These are phyloP conservation scores for Chaetomidium leptoderma DNA, from an alignment of 495 filamentous ascomycete species.

Conservation along the genomic window DNA sequence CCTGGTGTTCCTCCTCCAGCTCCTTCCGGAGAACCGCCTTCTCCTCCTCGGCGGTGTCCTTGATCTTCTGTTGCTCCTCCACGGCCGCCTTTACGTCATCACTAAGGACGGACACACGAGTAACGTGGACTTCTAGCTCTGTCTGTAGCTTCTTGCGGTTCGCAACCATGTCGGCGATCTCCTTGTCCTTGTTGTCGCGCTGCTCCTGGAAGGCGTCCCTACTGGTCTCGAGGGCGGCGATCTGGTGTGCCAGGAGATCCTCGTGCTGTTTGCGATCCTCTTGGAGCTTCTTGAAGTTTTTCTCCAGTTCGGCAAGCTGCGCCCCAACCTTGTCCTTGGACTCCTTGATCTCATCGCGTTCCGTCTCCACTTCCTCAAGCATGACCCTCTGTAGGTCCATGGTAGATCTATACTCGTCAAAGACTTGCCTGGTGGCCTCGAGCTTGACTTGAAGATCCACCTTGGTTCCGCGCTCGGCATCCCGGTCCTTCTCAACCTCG, in stretches of 20 bases:
- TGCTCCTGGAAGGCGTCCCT: constrained; percentile 36
- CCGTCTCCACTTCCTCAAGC: constrained; percentile 39
- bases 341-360: constrained; percentile 35
- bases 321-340: constrained; percentile 31
- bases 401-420: constrained; percentile 38
- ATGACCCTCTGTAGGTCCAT: constrained; percentile 36
- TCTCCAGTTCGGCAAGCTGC: constrained; percentile 31
- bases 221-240: constrained; percentile 34
- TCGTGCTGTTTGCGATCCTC: constrained; percentile 39
- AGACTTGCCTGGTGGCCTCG: constrained; percentile 35
- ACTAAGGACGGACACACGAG: constrained; percentile 18
- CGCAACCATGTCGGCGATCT: constrained; percentile 31
- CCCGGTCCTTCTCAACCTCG: constrained; percentile 32
- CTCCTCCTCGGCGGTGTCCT: constrained; percentile 17
- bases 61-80: constrained; percentile 23
- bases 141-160: constrained; percentile 27
- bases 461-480: constrained; percentile 24
- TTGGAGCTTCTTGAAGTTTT: constrained; percentile 33
- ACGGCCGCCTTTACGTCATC: constrained; percentile 25
- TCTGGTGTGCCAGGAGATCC: constrained; percentile 32
- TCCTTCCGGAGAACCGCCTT: constrained; percentile 23
- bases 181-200: constrained; percentile 36
- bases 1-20: constrained; percentile 22
- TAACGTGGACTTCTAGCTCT: constrained; percentile 10
- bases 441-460: constrained; percentile 29